Conservation (phyloP, 2,329 filamentous ascomycete species). For the Nemania sp. region DNA sequence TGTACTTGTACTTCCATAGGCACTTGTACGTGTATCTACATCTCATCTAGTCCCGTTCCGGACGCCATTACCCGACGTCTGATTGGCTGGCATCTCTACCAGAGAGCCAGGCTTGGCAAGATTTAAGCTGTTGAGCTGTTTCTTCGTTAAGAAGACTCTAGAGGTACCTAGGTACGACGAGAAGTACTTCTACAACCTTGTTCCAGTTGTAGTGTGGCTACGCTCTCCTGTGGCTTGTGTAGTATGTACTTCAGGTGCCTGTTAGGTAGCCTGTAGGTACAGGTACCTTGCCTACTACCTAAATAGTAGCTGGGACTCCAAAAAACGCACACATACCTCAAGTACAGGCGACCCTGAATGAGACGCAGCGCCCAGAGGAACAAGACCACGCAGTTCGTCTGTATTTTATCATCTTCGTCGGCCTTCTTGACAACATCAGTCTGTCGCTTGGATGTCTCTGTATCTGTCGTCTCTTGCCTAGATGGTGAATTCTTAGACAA, state of each 20-base stretch:
- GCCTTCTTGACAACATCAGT: conserved; percentile 1
- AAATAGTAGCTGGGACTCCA: conserved; percentile 32
- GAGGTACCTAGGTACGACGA: no score
- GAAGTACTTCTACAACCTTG: no score
- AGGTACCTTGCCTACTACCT: not conserved
- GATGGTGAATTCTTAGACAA: not conserved
- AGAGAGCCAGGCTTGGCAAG: conserved; percentile 23
- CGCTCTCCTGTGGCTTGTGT: conserved; percentile 32
- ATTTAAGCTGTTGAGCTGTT: conserved; percentile 21
- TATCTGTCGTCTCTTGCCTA: not conserved
- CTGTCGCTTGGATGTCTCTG: not conserved
- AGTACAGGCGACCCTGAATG: conserved; percentile 26
- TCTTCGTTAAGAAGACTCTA: no score
- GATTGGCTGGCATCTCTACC: conserved; percentile 35
- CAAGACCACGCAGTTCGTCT: conserved; percentile 19
- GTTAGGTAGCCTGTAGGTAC: no score
- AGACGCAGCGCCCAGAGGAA: conserved; percentile 31
- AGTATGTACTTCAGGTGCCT: no score
- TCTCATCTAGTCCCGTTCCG: conserved; percentile 31
- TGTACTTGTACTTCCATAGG: no score
- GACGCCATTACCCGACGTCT: conserved; percentile 25
- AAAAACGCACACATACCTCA: conserved; percentile 34
- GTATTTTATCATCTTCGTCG: not conserved
- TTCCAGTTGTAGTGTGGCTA: conserved; percentile 23
- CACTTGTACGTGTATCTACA: no score